Evolutionary conservation across 129 eudicot genomes (phyloP), one percentile per base, ranked within the genome.

Genomic region (Artemisia argyi): DNA sequence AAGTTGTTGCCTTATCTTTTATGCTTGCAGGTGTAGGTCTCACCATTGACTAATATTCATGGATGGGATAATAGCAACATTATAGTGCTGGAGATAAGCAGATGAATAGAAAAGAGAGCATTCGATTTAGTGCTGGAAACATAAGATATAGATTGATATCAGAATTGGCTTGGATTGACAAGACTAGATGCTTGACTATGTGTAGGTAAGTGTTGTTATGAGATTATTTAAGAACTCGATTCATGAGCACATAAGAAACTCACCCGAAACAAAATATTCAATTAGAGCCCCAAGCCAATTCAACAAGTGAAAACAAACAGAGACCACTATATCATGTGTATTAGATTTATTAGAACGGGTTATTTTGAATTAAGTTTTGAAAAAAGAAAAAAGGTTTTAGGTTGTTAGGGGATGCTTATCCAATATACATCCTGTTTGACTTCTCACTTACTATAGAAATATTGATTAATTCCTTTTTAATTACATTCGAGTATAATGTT

Each of bases 71-170:
- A 26, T 57, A 12, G 42, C 42, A 58, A 57, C 51, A 19, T 59
- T 52, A 20, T 60, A 60, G 19, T 35, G 63, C 71, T 58, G 17
- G 19, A 77, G 81, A 61, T 39, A 51, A 52, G 56, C 22, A 28
- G 57, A 46, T 35, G 35, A 17, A 57, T 57, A 32, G 11, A 39
- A 19, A 55, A 70, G 61, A 20, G 50, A 13, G 20, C 15, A 28
- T 30, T 58, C 66, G 14, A 71, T 71, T 44, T 58, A 26, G 28
- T 15, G 14, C 46, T 8, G 26, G 19, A 68, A 58, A 39, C 69
- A 59, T 5, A 11, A 4, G 22, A 11, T 54, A 15, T 15, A n/a
- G 9, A 62, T 35, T 55, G 28, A 62, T 53, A 18, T 52, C 46
- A 12, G 16, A 66, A 55, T 16, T n/a, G 59, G 35, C 32, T 32